Evolutionary conservation across 179 eudicot species (phyloP).

Genomic region (Corrigiola litoralis): DNA sequence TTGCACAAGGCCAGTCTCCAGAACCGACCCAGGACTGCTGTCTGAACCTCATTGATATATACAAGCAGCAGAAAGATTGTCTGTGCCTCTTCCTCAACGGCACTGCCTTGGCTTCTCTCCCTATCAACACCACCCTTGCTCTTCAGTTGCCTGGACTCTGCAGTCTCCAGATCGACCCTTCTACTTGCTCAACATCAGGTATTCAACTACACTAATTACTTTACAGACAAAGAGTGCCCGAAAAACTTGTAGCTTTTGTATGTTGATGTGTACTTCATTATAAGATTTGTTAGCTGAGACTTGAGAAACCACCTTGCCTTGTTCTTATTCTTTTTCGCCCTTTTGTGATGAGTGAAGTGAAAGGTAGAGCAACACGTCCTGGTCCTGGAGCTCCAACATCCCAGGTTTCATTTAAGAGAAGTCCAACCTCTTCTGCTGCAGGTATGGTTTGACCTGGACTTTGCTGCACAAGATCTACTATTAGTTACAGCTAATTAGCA

Average conservation of each 20-base stretch:
- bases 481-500: background rate
- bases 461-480: background rate
- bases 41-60: constrained; percentile 37
- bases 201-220: background rate
- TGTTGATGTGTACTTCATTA: background rate
- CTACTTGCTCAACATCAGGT: constrained; percentile 59
- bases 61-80: constrained; percentile 47
- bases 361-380: constrained; percentile 35
- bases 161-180: constrained; percentile 38
- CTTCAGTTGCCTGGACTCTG: constrained; percentile 58
- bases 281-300: background rate
- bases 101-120: constrained; percentile 45
- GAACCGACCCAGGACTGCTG: constrained; percentile 55
- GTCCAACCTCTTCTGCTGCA: constrained; percentile 36
- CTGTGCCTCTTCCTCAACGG: constrained; percentile 64
- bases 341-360: background rate
- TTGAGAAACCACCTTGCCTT: too few species aligned
- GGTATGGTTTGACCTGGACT: constrained; percentile 7
- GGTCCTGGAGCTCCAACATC: constrained; percentile 45
- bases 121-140: constrained; percentile 64
- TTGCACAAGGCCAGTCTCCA: constrained; percentile 54
- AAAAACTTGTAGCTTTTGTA: background rate
- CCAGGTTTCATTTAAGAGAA: constrained; percentile 38
- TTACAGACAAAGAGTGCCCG: background rate
- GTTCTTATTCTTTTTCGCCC: background rate